These are phyloP conservation scores for Fagopyrum tataricum DNA, from an alignment of 148 eudicot species.

Conservation along the genomic window DNA sequence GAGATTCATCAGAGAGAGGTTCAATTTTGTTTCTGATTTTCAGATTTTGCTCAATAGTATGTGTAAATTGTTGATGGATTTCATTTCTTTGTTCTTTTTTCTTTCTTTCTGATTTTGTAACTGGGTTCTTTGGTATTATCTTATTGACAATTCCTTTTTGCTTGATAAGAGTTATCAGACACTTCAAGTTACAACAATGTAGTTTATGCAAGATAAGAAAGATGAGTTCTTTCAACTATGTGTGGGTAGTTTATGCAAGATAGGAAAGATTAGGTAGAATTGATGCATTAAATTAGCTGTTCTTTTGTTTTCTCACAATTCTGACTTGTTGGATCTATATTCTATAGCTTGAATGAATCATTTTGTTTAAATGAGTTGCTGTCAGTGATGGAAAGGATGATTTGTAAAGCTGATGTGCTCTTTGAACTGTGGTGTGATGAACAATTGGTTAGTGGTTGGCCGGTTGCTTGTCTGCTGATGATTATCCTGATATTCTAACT, in stretches of 20 bases:
- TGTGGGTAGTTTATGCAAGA: background rate
- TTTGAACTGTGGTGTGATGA: background rate
- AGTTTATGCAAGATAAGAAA: background rate
- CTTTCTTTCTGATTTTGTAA: background rate
- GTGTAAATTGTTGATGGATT: background rate
- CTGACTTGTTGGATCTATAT: background rate
- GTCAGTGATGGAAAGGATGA: background rate
- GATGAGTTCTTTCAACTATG: background rate
- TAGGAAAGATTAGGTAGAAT: background rate
- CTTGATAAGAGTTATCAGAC: background rate
- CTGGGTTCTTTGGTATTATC: background rate
- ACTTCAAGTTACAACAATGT: background rate
- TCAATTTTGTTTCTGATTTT: background rate
- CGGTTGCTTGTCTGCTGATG: background rate
- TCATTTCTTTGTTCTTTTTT: background rate
- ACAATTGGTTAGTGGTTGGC: background rate
- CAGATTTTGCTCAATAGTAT: background rate
- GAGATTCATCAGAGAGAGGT: slow-evolving; percentile 53
- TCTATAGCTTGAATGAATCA: background rate
- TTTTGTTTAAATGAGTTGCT: background rate
- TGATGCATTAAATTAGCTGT: slow-evolving; percentile 3
- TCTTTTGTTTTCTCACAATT: background rate
- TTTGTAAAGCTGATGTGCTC: background rate
- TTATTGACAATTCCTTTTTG: background rate
- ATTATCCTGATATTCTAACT: background rate